phyloP scores from a whole-genome alignment of 305 asterid species.

The Nicotiana rustica region DNA sequence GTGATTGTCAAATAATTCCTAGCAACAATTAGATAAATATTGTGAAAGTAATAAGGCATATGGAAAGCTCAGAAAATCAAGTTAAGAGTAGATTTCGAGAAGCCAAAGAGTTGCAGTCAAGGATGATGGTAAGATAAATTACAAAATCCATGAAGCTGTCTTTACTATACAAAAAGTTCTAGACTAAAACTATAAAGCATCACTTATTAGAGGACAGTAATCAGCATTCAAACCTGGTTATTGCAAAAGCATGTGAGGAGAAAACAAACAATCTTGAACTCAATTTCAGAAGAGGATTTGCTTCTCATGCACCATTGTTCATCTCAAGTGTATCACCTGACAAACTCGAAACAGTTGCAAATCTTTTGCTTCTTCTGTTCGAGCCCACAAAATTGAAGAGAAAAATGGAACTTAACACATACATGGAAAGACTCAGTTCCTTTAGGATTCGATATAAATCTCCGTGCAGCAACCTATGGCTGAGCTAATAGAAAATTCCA shows the following conservation, averaged over 20 bases:
- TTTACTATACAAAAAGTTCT: constrained; percentile 31
- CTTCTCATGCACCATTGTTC: constrained; percentile 1
- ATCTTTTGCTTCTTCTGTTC: constrained; percentile 30
- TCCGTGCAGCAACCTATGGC: constrained; percentile 32
- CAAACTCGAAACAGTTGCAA: constrained; percentile 22
- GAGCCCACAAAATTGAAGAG: constrained; percentile 32
- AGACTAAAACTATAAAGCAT: constrained; percentile 27
- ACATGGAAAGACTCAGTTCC: constrained; percentile 23
- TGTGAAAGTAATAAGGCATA: background rate
- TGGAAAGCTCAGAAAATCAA: constrained; percentile 8
- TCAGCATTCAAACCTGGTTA: constrained; percentile 35
- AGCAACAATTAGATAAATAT: constrained; percentile 8
- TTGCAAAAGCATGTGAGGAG: constrained; percentile 22
- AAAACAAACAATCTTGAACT: constrained; percentile 16
- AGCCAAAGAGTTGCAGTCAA: constrained; percentile 22
- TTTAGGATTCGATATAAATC: constrained; percentile 1
- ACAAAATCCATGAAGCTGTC: constrained; percentile 29
- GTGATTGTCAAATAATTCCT: background rate
- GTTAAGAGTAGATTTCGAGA: constrained; percentile 3
- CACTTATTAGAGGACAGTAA: constrained; percentile 24
- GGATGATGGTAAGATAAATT: constrained; percentile 29
- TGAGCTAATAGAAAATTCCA: constrained; percentile 21
- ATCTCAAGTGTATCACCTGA: constrained; percentile 29
- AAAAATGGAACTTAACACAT: constrained; percentile 18
- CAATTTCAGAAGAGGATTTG: constrained; percentile 23